Evolutionary conservation across 1,284 basidiomycete species (phyloP).

Genomic region (Hemileia vastatrix): DNA sequence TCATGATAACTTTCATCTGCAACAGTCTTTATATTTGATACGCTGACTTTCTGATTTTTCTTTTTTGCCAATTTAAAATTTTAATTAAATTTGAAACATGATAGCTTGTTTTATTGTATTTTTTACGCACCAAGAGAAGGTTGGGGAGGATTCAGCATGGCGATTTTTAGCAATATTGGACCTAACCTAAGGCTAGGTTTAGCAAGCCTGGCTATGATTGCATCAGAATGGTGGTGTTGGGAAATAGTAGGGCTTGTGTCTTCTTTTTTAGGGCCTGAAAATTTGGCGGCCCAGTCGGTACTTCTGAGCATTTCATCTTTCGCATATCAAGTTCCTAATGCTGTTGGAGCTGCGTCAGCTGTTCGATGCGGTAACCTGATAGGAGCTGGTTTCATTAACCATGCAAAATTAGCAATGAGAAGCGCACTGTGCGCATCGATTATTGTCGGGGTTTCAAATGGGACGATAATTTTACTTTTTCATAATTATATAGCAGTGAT

Average conservation of each 20-base stretch:
- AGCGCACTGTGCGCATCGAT: background rate
- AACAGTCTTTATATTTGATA: no score
- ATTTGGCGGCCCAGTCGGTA: conserved; percentile 52
- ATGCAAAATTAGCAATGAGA: background rate
- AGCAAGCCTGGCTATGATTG: conserved; percentile 54
- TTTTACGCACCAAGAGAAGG: conserved; percentile 66
- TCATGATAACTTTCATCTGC: no score
- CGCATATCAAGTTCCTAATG: conserved; percentile 74
- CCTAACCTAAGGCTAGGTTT: conserved; percentile 64
- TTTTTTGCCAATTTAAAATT: background rate
- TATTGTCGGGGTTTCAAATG: background rate
- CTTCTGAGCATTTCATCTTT: no score
- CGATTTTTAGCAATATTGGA: conserved; percentile 61
- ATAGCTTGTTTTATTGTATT: conserved; percentile 57
- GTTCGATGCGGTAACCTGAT: conserved; percentile 55
- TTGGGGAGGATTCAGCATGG: conserved; percentile 66
- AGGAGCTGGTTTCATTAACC: background rate
- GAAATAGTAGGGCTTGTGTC: conserved; percentile 54
- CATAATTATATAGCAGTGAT: background rate
- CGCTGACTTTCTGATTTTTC: background rate
- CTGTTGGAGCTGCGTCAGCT: conserved; percentile 67
- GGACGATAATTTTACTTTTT: conserved; percentile 1
- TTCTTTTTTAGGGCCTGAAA: conserved; percentile 43
- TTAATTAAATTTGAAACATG: no score
- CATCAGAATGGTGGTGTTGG: conserved; percentile 88